Percentiles rank a stretch among this genome's conserved stretches.
phyloP scores from a whole-genome alignment of 768 basidiomycete species.

The Boletus huronensis region DNA sequence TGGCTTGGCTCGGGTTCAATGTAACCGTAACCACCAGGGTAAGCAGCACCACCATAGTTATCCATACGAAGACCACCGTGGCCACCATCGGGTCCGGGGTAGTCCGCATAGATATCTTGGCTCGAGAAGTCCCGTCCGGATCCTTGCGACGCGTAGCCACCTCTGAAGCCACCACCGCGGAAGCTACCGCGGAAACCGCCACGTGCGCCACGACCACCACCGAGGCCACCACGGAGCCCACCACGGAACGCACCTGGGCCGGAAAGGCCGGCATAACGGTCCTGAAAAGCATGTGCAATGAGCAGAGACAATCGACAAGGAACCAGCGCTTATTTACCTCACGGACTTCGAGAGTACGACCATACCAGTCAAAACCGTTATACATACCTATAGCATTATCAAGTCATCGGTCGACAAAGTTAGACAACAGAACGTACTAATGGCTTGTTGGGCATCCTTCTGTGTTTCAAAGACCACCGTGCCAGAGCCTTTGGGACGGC shows the following conservation, averaged over 20 bases:
- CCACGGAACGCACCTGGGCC: constrained; percentile 60
- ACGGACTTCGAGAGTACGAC: constrained; percentile 90
- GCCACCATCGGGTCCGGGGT: constrained; percentile 74
- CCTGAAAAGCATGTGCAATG: constrained; percentile 40
- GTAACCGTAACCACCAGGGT: constrained; percentile 38
- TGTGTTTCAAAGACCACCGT: constrained; percentile 92
- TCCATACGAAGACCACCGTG: constrained; percentile 37
- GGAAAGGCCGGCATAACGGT: constrained; percentile 84
- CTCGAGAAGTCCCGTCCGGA: constrained; percentile 73
- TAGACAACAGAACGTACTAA: constrained; percentile 54
- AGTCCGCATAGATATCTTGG: constrained; percentile 89
- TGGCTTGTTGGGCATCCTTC: constrained; percentile 88
- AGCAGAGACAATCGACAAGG: not conserved
- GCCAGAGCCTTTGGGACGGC: constrained; percentile 94
- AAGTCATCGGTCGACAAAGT: not conserved
- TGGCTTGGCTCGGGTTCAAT: constrained; percentile 81
- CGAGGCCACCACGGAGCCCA: constrained; percentile 52
- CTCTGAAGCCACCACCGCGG: constrained; percentile 59
- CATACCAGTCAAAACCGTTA: constrained; percentile 97
- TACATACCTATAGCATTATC: constrained; percentile 69
- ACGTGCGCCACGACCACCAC: constrained; percentile 38
- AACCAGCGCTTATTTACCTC: constrained; percentile 53
- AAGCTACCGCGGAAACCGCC: constrained; percentile 36
- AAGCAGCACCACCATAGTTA: constrained; percentile 35
- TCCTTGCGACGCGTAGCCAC: constrained; percentile 47